phyloP scores from a whole-genome alignment of 768 basidiomycete species.

The Crassisporium funariophilum region DNA sequence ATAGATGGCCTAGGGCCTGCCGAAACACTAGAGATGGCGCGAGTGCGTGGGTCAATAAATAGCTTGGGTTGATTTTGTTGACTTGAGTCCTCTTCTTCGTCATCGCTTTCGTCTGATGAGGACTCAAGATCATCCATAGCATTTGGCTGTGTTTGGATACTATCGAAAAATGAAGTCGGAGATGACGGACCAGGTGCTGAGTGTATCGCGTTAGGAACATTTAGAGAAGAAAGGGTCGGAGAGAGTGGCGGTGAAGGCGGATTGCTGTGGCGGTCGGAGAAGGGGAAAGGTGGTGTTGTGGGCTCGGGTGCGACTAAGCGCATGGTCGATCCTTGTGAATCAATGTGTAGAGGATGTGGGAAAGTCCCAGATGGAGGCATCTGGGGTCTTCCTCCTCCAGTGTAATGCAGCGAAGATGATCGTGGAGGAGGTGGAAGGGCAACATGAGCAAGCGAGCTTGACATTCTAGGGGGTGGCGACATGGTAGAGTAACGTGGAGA shows the following conservation, averaged over 20 bases:
- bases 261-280: conserved; percentile 22
- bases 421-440: conserved; percentile 63
- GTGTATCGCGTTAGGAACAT: conserved; percentile 36
- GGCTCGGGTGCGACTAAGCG: conserved; percentile 46
- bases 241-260: conserved; percentile 29
- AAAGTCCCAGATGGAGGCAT: conserved; percentile 20
- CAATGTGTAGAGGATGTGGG: conserved; percentile 16
- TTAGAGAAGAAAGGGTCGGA: conserved; percentile 48
- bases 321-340: conserved; percentile 29
- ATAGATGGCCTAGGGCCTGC: conserved; percentile 41
- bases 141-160: conserved; percentile 67
- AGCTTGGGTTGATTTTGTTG: conserved; percentile 19
- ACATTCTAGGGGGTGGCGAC: conserved; percentile 65
- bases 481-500: conserved; percentile 39
- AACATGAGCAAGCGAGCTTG: conserved; percentile 58
- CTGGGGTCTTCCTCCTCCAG: conserved; percentile 11
- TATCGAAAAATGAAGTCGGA: conserved; percentile 75
- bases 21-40: conserved; percentile 39
- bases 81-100: conserved; percentile 26
- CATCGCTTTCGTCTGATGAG: conserved; percentile 49
- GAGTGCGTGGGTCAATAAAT: conserved; percentile 36
- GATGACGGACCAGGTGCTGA: conserved; percentile 34
- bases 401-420: conserved; percentile 33
- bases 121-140: conserved; percentile 76
- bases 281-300: conserved; percentile 43